Conservation (phyloP, 441 rosid species). For the Gossypium davidsonii region DNA sequence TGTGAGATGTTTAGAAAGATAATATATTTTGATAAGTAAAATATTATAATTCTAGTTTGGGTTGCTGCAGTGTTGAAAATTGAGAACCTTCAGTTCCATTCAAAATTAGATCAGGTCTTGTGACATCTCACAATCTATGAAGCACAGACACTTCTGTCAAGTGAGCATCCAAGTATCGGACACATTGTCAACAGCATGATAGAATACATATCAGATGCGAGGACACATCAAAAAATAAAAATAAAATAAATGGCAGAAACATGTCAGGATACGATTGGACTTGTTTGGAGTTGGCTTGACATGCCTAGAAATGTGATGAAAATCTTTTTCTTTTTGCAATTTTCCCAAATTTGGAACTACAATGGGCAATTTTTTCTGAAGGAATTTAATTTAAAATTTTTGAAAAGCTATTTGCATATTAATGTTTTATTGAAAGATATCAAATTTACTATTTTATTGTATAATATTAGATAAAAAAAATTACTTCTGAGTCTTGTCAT, state of each 20-base stretch:
- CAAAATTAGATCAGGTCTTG: conserved; percentile 46
- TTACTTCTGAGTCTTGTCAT: background rate
- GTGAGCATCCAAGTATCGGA: background rate
- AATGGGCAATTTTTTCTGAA: background rate
- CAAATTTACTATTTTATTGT: background rate
- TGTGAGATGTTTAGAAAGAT: conserved; percentile 1
- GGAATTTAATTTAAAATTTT: background rate
- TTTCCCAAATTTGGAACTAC: background rate
- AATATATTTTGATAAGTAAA: background rate
- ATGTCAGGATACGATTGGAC: background rate
- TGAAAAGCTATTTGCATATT: background rate
- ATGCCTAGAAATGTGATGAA: background rate
- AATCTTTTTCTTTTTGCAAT: background rate
- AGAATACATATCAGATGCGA: background rate
- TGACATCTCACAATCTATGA: background rate
- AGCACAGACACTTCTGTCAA: background rate
- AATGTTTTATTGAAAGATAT: background rate
- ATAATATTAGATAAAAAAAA: background rate
- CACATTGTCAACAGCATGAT: background rate
- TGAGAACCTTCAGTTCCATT: conserved; percentile 58
- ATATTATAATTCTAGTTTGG: conserved; percentile 19
- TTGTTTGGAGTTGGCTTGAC: background rate
- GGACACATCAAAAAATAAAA: background rate
- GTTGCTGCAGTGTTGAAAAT: conserved; percentile 59
- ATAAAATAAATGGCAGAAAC: background rate